Base-by-base conservation (phyloP, 2,329 filamentous ascomycete genomes). In the Leptographium galeiforme region DNA sequence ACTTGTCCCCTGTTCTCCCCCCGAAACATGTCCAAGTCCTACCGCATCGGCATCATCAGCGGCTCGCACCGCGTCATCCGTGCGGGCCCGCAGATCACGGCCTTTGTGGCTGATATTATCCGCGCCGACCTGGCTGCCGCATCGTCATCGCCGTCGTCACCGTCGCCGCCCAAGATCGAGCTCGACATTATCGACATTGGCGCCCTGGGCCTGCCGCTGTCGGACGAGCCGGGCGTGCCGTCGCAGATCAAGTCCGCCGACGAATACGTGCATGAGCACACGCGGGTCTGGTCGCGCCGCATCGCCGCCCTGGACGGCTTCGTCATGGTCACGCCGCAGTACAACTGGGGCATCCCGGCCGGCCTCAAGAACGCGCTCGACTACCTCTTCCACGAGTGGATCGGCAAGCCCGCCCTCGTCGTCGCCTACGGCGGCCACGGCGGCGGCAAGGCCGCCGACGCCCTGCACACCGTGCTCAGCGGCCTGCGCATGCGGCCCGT, bases 301-400 rank as follows among this genome's bases (percentile, higher is more conserved):
- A 61, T 70, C 36, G 45, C 59, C 1, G 53, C 60, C 16, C 62
- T 65, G 39, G 62, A 67, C 52, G 67, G 56, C 39, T 70, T 68
- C 52, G 59, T 62, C 19, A 58, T 63, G 51, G 59, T 63, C 41
- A 63, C 65, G 19, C 62, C 66, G 16, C 64, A 69, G 60, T 75
- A 75, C 59, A 76, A 77, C 62, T 73, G 67, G 65, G 69, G 72
- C 8, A 65, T 73, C 18, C 70, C 74, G 0, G 73, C 69, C 0
- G 68, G 66, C 16, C 59, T 75, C 19, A 78, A 77, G 64, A 77
- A 75, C 57, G 73, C 74, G 10, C 68, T 78, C 48, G 75, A 77
- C 57, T 75, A 73, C 57, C 64, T 78, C 7, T 76, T 67, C 59
- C 61, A 76, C 54, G 73, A 76, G 58, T 76, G 72, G 71, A 66